Conservation (phyloP, 2,329 filamentous ascomycete species). For the Orbilia javanica region DNA sequence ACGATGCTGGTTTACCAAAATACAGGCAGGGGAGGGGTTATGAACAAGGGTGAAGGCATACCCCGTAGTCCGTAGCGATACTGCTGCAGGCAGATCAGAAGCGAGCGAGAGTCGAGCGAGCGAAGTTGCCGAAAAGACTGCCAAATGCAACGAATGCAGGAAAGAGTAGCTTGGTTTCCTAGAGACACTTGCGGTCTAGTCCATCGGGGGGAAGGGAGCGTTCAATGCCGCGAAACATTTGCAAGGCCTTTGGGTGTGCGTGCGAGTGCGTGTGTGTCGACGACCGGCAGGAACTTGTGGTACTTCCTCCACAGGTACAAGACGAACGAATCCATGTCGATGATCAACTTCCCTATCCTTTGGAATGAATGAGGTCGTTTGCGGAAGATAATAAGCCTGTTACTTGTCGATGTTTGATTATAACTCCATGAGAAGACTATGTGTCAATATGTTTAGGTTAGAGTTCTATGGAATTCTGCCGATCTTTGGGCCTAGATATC, state of each 20-base stretch:
- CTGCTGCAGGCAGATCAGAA: slow-evolving; percentile 54
- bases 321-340: slow-evolving; percentile 10
- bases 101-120: slow-evolving; percentile 42
- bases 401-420: too few species aligned
- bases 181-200: slow-evolving; percentile 3
- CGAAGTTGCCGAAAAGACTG: slow-evolving; percentile 43
- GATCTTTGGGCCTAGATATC: slow-evolving; percentile 36
- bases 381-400: slow-evolving; percentile 51
- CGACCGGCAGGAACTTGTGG: slow-evolving; percentile 21
- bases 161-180: slow-evolving; percentile 38
- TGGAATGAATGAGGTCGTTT: slow-evolving; percentile 52
- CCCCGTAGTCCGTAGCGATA: slow-evolving; percentile 46
- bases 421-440: too few species aligned
- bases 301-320: slow-evolving; percentile 11
- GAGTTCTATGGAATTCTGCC: slow-evolving; percentile 19
- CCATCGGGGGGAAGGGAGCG: slow-evolving; percentile 1
- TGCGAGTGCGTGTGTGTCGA: not conserved
- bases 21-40: not conserved
- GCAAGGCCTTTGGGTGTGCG: not conserved
- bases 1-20: slow-evolving; percentile 6
- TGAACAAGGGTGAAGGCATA: slow-evolving; percentile 39
- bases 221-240: slow-evolving; percentile 42
- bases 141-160: slow-evolving; percentile 44
- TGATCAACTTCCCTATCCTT: slow-evolving; percentile 49
- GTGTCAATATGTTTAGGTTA: slow-evolving; percentile 40